These are phyloP conservation scores for Phanerochaete sordida DNA, from an alignment of 768 basidiomycete species.

Conservation along the genomic window DNA sequence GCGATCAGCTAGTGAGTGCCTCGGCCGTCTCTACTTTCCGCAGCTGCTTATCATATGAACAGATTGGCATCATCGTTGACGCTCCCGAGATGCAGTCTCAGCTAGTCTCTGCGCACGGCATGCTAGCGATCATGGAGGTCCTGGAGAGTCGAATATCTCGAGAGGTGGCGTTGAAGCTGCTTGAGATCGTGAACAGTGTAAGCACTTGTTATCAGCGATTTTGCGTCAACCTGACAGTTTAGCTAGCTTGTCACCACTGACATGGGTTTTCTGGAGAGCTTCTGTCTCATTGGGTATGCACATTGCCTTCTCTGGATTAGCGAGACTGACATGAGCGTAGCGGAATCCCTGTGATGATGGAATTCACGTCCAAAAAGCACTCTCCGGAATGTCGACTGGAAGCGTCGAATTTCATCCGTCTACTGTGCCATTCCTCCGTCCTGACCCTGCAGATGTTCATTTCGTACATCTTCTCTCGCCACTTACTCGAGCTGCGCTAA, in stretches of 20 bases:
- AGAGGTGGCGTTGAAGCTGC: slow-evolving; percentile 79
- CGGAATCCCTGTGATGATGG: slow-evolving; percentile 95
- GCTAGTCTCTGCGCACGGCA: slow-evolving; percentile 88
- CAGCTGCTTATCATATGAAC: background rate
- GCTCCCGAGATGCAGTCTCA: slow-evolving; percentile 85
- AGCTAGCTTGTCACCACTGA: slow-evolving; percentile 54
- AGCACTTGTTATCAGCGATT: slow-evolving; percentile 12
- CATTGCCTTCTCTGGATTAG: background rate
- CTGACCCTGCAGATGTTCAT: slow-evolving; percentile 99
- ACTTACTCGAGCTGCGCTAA: background rate
- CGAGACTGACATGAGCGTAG: slow-evolving; percentile 30
- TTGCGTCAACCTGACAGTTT: background rate
- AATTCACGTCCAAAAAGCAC: slow-evolving; percentile 92
- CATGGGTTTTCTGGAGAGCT: slow-evolving; percentile 85
- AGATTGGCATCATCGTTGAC: slow-evolving; percentile 77
- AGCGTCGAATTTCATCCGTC: slow-evolving; percentile 90
- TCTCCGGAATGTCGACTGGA: slow-evolving; percentile 92
- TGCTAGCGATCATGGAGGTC: slow-evolving; percentile 92
- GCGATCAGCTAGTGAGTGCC: slow-evolving; percentile 78
- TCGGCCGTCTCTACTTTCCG: background rate
- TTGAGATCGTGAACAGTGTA: slow-evolving; percentile 90
- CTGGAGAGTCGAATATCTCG: slow-evolving; percentile 83
- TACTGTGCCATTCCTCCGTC: slow-evolving; percentile 90
- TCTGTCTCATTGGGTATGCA: slow-evolving; percentile 83
- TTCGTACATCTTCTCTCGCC: slow-evolving; percentile 52